A percentile compares a stretch with the other conserved stretches of the same genome.
Evolutionary conservation across 2,329 filamentous ascomycete species (phyloP).

Genomic region (Graphiopsis chlorocephala): DNA sequence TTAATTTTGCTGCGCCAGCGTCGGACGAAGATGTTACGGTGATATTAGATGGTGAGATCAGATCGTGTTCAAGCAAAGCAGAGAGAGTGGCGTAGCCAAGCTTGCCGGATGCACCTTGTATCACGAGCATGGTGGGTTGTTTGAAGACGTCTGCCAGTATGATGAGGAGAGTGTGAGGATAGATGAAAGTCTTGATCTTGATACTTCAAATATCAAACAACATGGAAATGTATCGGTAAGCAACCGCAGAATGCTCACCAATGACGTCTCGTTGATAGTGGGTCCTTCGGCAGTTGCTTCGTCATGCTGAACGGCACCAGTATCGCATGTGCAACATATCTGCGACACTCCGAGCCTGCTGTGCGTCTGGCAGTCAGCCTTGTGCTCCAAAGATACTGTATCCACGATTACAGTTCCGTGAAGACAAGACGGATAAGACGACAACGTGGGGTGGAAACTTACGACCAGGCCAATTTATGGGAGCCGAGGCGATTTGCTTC

Average conservation of each 20-base stretch:
- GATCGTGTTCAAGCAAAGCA: constrained; percentile 41
- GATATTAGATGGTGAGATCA: constrained; percentile 39
- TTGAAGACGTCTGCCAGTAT: background rate
- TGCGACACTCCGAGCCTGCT: background rate
- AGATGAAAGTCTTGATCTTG: background rate
- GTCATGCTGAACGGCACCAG: background rate
- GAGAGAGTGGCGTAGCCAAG: constrained; percentile 44
- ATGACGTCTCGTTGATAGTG: background rate
- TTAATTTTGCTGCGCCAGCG: constrained; percentile 29
- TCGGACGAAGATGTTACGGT: constrained; percentile 38
- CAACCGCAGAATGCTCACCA: background rate
- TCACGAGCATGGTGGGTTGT: constrained; percentile 31
- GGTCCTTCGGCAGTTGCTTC: background rate
- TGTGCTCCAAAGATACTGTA: background rate
- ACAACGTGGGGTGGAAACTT: background rate
- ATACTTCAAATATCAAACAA: background rate
- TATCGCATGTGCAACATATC: background rate
- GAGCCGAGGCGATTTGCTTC: background rate
- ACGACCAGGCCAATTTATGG: background rate
- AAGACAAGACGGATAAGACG: background rate
- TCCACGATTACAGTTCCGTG: background rate
- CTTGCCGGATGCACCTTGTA: constrained; percentile 47
- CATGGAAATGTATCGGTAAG: background rate
- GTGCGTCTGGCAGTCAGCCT: background rate
- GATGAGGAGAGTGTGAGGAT: background rate